These are phyloP conservation scores for Mucor circinelloides DNA, from an alignment of 371 early-diverging fungal genomes.

Conservation along the genomic window DNA sequence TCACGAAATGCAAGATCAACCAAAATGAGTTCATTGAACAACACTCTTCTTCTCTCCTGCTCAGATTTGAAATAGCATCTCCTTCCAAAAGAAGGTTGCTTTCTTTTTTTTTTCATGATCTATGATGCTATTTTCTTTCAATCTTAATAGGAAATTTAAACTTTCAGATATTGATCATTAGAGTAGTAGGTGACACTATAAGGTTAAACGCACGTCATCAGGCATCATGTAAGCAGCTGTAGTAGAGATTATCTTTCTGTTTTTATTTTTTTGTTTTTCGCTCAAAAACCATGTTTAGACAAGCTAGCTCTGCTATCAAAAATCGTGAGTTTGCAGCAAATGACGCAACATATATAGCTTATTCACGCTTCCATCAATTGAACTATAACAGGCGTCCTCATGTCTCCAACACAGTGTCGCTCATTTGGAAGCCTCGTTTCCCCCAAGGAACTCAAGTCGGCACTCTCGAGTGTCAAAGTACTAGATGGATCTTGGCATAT, in stretches of 20 bases:
- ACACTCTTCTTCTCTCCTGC: neutral
- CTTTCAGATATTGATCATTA: neutral
- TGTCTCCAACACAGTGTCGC: slow-evolving; percentile 8
- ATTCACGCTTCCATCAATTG: neutral
- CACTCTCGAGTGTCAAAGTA: slow-evolving; percentile 58
- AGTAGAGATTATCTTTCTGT: neutral
- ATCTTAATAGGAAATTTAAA: slow-evolving; percentile 7
- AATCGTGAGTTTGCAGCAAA: slow-evolving; percentile 1
- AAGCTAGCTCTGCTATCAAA: slow-evolving; percentile 3
- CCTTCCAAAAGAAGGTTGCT: neutral
- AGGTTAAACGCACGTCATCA: neutral
- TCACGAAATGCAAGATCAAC: neutral
- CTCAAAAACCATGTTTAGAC: slow-evolving; percentile 3
- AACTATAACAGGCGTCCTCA: neutral
- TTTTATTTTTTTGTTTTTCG: neutral
- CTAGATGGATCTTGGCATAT: slow-evolving; percentile 93
- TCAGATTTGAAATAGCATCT: neutral
- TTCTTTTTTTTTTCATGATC: neutral
- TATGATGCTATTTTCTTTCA: neutral
- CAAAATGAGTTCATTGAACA: neutral
- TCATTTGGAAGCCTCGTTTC: slow-evolving; percentile 35
- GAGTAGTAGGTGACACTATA: neutral
- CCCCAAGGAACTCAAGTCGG: slow-evolving; percentile 27
- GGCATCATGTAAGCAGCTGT: neutral
- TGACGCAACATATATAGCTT: neutral